These are phyloP conservation scores for Solanum medicagineum DNA, from an alignment of 257 asterid species.

Conservation along the genomic window DNA sequence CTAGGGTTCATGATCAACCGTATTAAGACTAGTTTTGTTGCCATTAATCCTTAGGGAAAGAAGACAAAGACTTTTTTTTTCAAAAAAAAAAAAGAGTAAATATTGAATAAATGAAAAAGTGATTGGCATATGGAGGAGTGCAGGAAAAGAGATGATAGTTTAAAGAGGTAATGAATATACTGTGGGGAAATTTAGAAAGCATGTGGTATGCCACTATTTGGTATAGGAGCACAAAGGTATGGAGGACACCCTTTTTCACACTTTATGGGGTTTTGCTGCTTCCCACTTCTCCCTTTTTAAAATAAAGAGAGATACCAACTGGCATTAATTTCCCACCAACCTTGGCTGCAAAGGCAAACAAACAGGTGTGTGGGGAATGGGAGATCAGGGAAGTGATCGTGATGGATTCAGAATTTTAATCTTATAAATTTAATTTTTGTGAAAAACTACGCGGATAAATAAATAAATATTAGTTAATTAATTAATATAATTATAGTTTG, in stretches of 20 bases:
- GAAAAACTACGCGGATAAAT: no score
- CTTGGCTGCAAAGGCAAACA: neutral
- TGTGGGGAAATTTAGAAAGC: neutral
- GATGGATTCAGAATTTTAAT: neutral
- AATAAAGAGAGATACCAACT: conserved; percentile 1
- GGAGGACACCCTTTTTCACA: neutral
- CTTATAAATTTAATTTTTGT: neutral
- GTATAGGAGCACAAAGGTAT: conserved; percentile 5
- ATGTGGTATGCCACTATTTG: conserved; percentile 11
- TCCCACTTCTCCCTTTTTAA: neutral
- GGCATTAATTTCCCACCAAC: neutral
- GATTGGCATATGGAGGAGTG: neutral
- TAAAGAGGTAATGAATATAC: neutral
- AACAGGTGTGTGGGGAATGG: neutral
- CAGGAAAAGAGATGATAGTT: neutral
- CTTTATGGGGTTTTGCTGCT: conserved; percentile 8
- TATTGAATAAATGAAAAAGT: neutral
- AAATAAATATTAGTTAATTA: no score
- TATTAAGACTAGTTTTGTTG: neutral
- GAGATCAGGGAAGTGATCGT: neutral
- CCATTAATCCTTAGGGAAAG: neutral
- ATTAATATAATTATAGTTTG: no score
- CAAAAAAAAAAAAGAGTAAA: neutral
- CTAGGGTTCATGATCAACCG: neutral
- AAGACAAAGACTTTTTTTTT: neutral